These are phyloP conservation scores for Pichia occidentalis DNA, from an alignment of 805 yeast genomes.

Conservation along the genomic window DNA sequence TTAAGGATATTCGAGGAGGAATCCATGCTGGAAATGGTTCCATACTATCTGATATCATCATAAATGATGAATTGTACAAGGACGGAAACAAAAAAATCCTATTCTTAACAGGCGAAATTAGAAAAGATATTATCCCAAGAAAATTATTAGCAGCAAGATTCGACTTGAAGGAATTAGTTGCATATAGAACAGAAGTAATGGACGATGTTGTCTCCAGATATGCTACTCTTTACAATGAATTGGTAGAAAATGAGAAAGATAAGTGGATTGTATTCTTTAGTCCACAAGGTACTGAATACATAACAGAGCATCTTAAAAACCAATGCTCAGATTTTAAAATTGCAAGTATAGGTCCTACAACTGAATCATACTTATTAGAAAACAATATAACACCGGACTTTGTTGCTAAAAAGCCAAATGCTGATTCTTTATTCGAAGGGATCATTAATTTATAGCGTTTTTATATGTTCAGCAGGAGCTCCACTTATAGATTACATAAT, in stretches of 20 bases:
- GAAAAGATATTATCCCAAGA: constrained; percentile 75
- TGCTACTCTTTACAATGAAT: neutral
- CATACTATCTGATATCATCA: constrained; percentile 57
- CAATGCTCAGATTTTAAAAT: constrained; percentile 31
- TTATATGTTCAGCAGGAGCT: neutral
- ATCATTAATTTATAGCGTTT: constrained; percentile 23
- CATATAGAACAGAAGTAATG: constrained; percentile 59
- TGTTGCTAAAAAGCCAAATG: constrained; percentile 69
- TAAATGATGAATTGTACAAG: constrained; percentile 28
- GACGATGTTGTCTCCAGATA: constrained; percentile 35
- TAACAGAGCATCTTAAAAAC: constrained; percentile 38
- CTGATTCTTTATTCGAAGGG: constrained; percentile 46
- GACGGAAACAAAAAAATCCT: constrained; percentile 34
- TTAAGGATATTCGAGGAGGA: constrained; percentile 65
- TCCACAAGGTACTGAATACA: constrained; percentile 75
- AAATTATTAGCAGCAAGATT: constrained; percentile 40
- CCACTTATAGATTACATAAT: neutral
- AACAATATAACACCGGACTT: constrained; percentile 53
- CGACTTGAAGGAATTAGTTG: constrained; percentile 49
- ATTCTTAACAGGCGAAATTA: constrained; percentile 80
- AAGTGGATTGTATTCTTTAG: constrained; percentile 85
- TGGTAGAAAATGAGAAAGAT: constrained; percentile 26
- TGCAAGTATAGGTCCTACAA: constrained; percentile 93
- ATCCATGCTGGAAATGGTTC: constrained; percentile 75
- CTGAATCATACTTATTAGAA: constrained; percentile 51